Evolutionary conservation across 345 rosid species (phyloP).

Genomic region (Pseudoturritis turrita): DNA sequence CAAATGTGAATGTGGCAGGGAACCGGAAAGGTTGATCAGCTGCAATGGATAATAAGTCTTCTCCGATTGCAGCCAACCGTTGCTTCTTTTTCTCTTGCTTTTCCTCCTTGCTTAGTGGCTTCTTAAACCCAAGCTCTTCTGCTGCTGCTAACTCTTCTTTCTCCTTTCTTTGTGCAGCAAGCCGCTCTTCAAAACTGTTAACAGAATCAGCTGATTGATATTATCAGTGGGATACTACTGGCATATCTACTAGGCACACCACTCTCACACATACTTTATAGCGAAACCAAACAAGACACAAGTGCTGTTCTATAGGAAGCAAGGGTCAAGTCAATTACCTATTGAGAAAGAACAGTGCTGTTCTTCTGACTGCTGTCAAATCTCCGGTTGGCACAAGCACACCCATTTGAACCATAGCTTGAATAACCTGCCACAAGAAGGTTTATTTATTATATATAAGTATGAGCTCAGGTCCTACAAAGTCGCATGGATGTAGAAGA

Average conservation of each 20-base stretch:
- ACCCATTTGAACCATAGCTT: slow-evolving; percentile 98
- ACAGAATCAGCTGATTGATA: neutral
- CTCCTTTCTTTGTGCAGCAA: slow-evolving; percentile 84
- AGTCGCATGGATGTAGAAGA: neutral
- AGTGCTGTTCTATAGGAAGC: neutral
- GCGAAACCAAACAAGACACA: neutral
- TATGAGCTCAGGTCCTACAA: slow-evolving; percentile 16
- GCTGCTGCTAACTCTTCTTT: slow-evolving; percentile 75
- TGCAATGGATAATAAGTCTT: slow-evolving; percentile 91
- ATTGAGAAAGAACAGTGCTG: slow-evolving; percentile 90
- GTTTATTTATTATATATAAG: neutral
- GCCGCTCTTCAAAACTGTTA: slow-evolving; percentile 93
- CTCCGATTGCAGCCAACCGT: slow-evolving; percentile 97
- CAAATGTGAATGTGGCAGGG: slow-evolving; percentile 98
- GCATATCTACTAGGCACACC: neutral
- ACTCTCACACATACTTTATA: neutral
- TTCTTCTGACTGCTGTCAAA: slow-evolving; percentile 90
- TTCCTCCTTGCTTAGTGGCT: slow-evolving; percentile 84
- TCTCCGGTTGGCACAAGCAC: slow-evolving; percentile 99
- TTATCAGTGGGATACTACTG: neutral
- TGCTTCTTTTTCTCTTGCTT: slow-evolving; percentile 89
- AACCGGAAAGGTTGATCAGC: slow-evolving; percentile 99
- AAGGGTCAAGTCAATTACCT: slow-evolving; percentile 43
- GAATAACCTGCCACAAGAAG: slow-evolving; percentile 48
- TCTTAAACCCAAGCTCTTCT: slow-evolving; percentile 83